Base-by-base conservation (phyloP, 2,329 filamentous ascomycete species). In the Clarireedia homoeocarpa region DNA sequence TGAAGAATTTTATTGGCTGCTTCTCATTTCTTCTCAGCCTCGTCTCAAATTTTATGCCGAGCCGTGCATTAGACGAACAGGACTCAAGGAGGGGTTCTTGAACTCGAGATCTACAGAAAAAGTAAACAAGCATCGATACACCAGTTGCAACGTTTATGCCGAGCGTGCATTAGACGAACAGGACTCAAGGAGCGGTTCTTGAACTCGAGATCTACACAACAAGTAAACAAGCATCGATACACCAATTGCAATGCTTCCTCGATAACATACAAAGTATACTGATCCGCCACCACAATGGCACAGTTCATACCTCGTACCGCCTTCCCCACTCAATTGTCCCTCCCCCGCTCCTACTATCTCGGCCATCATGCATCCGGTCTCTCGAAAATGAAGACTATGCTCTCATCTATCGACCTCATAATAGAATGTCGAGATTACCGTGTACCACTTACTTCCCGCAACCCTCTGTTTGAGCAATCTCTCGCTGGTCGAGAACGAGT, bases 401-500 rank as follows among this genome's bases (percentile, higher is more conserved):
- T 99, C 49, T 83, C 85, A 27, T 84, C 83, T 60, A 88, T 96
- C 65, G 88, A 91, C 67, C 83, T 97, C 45, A 83, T 99, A 53
- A 82, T 99, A 67, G 94, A 99, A 75, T 96, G 91, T 71, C 88
- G 94, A 67, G 94, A 99, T 75, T 91, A 91, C 69, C 86, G 94
- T 48, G 85, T 96, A 0, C 94, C 94, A 0, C 74, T 97, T 9
- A 91, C 91, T 0, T 94, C 89, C 3, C 84, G 89, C 63, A 99
- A 99, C 69, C 92, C 91, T 0, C 74, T 91, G 47, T 92, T 99
- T 64, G 92, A 97, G 69, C 79, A 84, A 60, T 80, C 83, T 34
- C 76, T 97, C 46, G 82, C 83, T 27, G 85, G 85, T 15, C 84
- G 84, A 61, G 79, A 87, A 65, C 82, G 91, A 59, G 74, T 96